Percentiles rank a stretch among this genome's conserved stretches.
phyloP scores from a whole-genome alignment of 1,284 basidiomycete genomes.

The Ganoderma boninense region DNA sequence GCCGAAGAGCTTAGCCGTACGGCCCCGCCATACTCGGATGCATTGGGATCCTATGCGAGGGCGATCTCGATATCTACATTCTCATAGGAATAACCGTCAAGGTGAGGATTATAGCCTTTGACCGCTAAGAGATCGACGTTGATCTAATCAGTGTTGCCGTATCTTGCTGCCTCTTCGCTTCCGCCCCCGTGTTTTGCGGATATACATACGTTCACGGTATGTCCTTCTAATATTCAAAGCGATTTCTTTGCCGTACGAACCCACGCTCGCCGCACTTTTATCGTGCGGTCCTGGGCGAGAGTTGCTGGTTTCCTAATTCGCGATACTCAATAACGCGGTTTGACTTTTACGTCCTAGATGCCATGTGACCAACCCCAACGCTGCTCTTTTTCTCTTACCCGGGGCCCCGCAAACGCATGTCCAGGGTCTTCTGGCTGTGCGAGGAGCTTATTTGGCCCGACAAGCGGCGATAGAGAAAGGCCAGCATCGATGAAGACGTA shows the following conservation, averaged over 20 bases:
- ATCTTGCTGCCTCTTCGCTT: background rate
- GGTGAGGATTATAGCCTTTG: background rate
- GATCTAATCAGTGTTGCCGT: background rate
- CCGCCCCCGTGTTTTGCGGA: constrained; percentile 30
- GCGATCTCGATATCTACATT: too few species aligned
- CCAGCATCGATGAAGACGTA: background rate
- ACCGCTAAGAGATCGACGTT: background rate
- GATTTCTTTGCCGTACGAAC: constrained; percentile 36
- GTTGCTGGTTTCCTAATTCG: background rate
- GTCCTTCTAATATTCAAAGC: constrained; percentile 32
- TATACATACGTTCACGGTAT: constrained; percentile 31
- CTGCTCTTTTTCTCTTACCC: constrained; percentile 41
- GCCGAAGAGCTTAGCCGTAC: background rate
- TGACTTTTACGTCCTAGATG: constrained; percentile 37
- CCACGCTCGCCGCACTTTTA: background rate
- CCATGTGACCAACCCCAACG: constrained; percentile 40
- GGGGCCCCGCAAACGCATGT: constrained; percentile 33
- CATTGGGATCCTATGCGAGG: background rate
- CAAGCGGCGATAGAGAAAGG: constrained; percentile 1
- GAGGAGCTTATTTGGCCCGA: constrained; percentile 9
- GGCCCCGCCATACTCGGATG: background rate
- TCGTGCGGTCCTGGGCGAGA: background rate
- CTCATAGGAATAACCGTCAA: background rate
- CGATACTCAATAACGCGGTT: background rate
- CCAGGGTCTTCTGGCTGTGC: constrained; percentile 11